Evolutionary conservation across 805 yeast species (phyloP).

Genomic region (Kodamaea hsintzibuensis): DNA sequence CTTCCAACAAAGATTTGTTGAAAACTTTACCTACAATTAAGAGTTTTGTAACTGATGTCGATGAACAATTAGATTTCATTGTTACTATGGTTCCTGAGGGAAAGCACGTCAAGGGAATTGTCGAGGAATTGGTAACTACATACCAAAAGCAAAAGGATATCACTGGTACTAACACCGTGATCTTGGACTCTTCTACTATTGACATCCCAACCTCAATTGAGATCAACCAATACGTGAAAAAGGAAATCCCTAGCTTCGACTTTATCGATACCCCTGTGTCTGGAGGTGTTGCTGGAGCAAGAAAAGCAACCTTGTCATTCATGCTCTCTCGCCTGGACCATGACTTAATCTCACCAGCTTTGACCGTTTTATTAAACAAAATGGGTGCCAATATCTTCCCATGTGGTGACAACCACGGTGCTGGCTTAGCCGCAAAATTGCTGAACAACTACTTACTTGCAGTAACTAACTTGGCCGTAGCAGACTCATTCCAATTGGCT

Average conservation of each 20-base stretch:
- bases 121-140: slow-evolving; percentile 36
- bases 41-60: slow-evolving; percentile 31
- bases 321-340: slow-evolving; percentile 46
- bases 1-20: slow-evolving; percentile 22
- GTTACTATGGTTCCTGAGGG: slow-evolving; percentile 60
- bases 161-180: slow-evolving; percentile 24
- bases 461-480: slow-evolving; percentile 52
- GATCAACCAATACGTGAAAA: slow-evolving; percentile 36
- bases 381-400: slow-evolving; percentile 53
- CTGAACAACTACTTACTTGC: slow-evolving; percentile 56
- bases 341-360: slow-evolving; percentile 29
- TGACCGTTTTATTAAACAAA: slow-evolving; percentile 30
- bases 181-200: slow-evolving; percentile 53
- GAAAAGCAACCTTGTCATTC: slow-evolving; percentile 51
- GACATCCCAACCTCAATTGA: slow-evolving; percentile 49
- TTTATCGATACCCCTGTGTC: slow-evolving; percentile 58
- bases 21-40: slow-evolving; percentile 19
- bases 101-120: slow-evolving; percentile 45
- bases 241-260: slow-evolving; percentile 35
- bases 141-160: slow-evolving; percentile 19
- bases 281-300: slow-evolving; percentile 57
- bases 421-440: slow-evolving; percentile 56
- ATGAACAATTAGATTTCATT: slow-evolving; percentile 39
- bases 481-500: slow-evolving; percentile 57
- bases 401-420: slow-evolving; percentile 49